Conservation (phyloP, 805 yeast genomes). For the Yarrowia osloensis region DNA sequence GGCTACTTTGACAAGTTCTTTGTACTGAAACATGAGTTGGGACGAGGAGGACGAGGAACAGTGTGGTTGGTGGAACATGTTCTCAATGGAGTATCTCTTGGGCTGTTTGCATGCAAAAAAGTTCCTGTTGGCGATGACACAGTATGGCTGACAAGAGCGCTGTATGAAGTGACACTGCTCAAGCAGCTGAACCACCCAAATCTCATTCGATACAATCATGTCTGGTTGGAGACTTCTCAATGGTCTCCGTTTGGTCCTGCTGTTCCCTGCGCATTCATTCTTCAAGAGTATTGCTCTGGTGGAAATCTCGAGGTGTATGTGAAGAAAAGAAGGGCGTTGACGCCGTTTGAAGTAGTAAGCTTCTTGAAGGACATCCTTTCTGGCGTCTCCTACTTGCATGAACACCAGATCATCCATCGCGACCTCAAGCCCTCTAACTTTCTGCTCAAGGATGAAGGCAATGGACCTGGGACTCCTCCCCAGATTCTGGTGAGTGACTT, state of each 20-base stretch:
- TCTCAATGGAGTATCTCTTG: conserved; percentile 69
- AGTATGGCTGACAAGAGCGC: conserved; percentile 65
- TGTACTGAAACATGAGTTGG: conserved; percentile 58
- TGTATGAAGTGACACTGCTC: conserved; percentile 76
- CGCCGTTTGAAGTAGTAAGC: conserved; percentile 62
- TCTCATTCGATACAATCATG: conserved; percentile 83
- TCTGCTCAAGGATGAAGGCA: conserved; percentile 48
- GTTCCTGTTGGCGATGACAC: conserved; percentile 80
- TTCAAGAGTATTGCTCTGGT: conserved; percentile 87
- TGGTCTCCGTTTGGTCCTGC: conserved; percentile 56
- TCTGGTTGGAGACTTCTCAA: conserved; percentile 77
- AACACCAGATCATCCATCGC: conserved; percentile 76
- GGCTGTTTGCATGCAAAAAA: conserved; percentile 80
- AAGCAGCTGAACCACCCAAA: conserved; percentile 54
- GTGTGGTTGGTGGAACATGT: conserved; percentile 83
- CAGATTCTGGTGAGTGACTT: conserved; percentile 80
- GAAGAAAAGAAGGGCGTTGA: conserved; percentile 30
- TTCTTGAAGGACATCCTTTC: conserved; percentile 66
- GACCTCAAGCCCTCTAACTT: conserved; percentile 91
- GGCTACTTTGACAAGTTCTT: conserved; percentile 77
- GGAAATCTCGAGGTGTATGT: conserved; percentile 79
- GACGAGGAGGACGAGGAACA: conserved; percentile 82
- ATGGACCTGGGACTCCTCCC: conserved; percentile 50
- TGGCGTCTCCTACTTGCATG: conserved; percentile 74
- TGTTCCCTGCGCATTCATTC: conserved; percentile 73